Percentiles rank a stretch among this genome's conserved stretches.
These are phyloP conservation scores for Eucalyptus sideroxylon DNA, from an alignment of 345 rosid genomes.

Conservation along the genomic window DNA sequence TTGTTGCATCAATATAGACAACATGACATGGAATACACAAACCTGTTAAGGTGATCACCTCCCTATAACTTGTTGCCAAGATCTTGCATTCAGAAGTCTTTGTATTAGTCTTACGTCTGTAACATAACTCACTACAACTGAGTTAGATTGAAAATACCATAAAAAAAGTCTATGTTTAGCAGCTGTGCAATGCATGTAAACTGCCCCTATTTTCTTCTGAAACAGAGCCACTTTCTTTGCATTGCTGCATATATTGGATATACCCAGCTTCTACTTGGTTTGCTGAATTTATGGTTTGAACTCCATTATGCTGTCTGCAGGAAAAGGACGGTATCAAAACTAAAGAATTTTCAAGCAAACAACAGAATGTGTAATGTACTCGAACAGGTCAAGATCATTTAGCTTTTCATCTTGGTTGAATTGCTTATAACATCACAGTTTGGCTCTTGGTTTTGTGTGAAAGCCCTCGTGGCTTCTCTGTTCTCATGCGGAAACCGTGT, in stretches of 20 bases:
- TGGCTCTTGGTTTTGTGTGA: neutral
- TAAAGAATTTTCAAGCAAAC: conserved; percentile 34
- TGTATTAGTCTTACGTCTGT: neutral
- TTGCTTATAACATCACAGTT: neutral
- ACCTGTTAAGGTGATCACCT: neutral
- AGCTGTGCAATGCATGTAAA: neutral
- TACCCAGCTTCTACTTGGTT: neutral
- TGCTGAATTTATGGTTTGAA: neutral
- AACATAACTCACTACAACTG: neutral
- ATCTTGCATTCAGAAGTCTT: neutral
- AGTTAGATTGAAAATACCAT: neutral
- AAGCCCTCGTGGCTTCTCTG: neutral
- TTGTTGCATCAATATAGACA: neutral
- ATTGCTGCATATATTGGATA: neutral
- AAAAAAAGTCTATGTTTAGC: neutral
- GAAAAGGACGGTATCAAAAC: conserved; percentile 28
- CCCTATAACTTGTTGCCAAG: neutral
- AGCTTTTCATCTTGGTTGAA: neutral
- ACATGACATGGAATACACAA: neutral
- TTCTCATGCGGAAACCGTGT: neutral
- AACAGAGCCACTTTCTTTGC: neutral
- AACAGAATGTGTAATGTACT: conserved; percentile 28
- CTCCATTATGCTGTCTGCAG: conserved; percentile 8
- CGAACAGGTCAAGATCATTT: neutral
- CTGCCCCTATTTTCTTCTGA: neutral